phyloP scores from a whole-genome alignment of 306 rosid genomes.

The Sicyos baderoa region DNA sequence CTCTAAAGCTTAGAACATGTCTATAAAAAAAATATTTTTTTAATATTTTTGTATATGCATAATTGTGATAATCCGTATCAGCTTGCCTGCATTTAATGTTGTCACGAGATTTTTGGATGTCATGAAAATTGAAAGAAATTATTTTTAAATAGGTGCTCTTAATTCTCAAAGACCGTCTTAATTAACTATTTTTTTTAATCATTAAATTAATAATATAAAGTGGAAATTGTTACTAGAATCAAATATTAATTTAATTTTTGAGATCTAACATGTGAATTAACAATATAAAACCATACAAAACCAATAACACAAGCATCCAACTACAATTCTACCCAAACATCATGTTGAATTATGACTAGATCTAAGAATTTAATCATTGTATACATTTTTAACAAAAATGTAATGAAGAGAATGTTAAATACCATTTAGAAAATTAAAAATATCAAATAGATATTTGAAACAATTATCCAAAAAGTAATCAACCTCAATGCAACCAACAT shows the following conservation, averaged over 20 bases:
- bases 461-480: not conserved
- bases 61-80: too few relatives aligned
- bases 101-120: too few relatives aligned
- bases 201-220: not conserved
- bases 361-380: not conserved
- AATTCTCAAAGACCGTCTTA: too few relatives aligned
- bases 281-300: not conserved
- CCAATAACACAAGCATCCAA: not conserved
- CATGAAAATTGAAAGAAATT: too few relatives aligned
- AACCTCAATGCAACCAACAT: not conserved
- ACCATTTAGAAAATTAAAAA: not conserved
- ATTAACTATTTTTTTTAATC: not conserved
- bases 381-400: not conserved
- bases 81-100: too few relatives aligned
- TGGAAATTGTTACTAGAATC: too few relatives aligned
- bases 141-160: too few relatives aligned
- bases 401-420: not conserved
- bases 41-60: too few relatives aligned
- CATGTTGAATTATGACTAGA: not conserved
- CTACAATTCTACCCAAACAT: not conserved
- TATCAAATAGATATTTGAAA: conserved; percentile 5
- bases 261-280: not conserved
- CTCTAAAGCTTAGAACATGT: not conserved
- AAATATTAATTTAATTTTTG: too few relatives aligned
- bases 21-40: not conserved